phyloP scores from a whole-genome alignment of 305 asterid species.

The Fraxinus ornus region DNA sequence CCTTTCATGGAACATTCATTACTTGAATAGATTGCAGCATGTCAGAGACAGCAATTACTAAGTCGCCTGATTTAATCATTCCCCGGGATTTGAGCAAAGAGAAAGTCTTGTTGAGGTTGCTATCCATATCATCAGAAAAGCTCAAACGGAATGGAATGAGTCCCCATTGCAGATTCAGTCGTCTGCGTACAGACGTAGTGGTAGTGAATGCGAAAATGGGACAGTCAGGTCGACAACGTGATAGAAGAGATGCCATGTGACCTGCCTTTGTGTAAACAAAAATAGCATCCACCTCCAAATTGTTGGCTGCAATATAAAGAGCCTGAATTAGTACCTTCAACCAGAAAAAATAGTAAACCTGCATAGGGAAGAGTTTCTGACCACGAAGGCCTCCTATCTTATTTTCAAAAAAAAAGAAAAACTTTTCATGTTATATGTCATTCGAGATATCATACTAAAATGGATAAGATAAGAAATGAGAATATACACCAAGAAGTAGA shows the following conservation, averaged over 20 bases:
- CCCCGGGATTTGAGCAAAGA: slow-evolving; percentile 89
- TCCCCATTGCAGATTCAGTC: slow-evolving; percentile 97
- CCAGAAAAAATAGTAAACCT: background rate
- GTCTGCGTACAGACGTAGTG: slow-evolving; percentile 83
- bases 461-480: background rate
- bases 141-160: slow-evolving; percentile 91
- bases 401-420: background rate
- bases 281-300: slow-evolving; percentile 87
- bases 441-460: background rate
- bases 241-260: slow-evolving; percentile 95
- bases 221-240: slow-evolving; percentile 98
- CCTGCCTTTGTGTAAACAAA: slow-evolving; percentile 90
- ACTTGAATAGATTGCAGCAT: slow-evolving; percentile 98
- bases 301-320: slow-evolving; percentile 68
- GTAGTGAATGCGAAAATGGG: slow-evolving; percentile 97
- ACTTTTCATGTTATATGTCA: background rate
- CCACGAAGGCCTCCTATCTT: background rate
- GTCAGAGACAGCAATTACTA: slow-evolving; percentile 91
- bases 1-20: slow-evolving; percentile 80
- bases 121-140: slow-evolving; percentile 96
- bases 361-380: background rate
- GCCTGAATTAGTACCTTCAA: slow-evolving; percentile 22
- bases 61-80: slow-evolving; percentile 92
- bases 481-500: background rate
- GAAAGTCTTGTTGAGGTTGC: slow-evolving; percentile 89